Evolutionary conservation across 2,329 filamentous ascomycete species (phyloP).

Genomic region (Parascedosporium putredinis): DNA sequence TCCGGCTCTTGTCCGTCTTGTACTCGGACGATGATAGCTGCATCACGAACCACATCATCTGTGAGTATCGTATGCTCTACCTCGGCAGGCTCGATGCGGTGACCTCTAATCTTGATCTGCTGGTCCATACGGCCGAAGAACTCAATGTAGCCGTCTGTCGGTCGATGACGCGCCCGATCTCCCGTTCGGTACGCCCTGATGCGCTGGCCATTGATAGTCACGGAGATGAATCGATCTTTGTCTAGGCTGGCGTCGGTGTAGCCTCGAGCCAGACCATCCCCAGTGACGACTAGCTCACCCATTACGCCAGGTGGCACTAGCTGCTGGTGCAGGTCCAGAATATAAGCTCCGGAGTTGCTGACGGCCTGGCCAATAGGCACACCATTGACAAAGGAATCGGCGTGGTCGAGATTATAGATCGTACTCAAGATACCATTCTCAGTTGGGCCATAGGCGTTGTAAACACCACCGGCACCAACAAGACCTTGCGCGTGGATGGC

Average conservation of each 20-base stretch:
- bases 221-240: conserved; percentile 9
- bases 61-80: conserved; percentile 15
- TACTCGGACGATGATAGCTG: conserved; percentile 1
- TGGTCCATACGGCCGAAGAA: conserved; percentile 18
- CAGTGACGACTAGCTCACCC: conserved; percentile 14
- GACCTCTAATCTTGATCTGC: conserved; percentile 24
- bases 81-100: conserved; percentile 22
- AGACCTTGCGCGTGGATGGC: background rate
- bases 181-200: conserved; percentile 15
- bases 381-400: conserved; percentile 9
- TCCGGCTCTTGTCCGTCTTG: background rate
- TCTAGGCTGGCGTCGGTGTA: conserved; percentile 10
- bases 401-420: background rate
- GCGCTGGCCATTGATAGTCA: conserved; percentile 6
- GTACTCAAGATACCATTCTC: background rate
- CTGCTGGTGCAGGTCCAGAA: conserved; percentile 9
- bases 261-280: conserved; percentile 13
- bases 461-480: conserved; percentile 4
- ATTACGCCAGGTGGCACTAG: conserved; percentile 7
- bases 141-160: conserved; percentile 14
- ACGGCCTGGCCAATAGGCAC: conserved; percentile 12
- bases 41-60: conserved; percentile 4
- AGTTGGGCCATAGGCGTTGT: conserved; percentile 14
- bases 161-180: conserved; percentile 12
- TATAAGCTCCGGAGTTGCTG: conserved; percentile 12